Evolutionary conservation across 2,329 filamentous ascomycete species (phyloP).

Genomic region (Pyrenophora seminiperda): DNA sequence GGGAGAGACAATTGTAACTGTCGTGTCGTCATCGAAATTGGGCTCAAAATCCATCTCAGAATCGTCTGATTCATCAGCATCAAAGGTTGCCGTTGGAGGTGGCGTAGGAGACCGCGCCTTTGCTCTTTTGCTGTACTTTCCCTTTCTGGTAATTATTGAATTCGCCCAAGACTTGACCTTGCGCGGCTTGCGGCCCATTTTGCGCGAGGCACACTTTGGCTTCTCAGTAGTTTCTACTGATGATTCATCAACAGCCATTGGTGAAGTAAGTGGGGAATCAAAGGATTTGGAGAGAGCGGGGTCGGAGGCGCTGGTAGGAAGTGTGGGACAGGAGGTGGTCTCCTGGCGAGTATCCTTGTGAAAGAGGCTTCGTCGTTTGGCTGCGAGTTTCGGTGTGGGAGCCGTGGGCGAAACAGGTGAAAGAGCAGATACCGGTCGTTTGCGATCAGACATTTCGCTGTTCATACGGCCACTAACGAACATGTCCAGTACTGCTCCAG

Average conservation of each 20-base stretch:
- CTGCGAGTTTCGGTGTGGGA: slow-evolving; percentile 18
- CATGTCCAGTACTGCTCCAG: slow-evolving; percentile 69
- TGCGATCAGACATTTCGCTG: slow-evolving; percentile 33
- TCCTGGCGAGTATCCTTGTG: slow-evolving; percentile 58
- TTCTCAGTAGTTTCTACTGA: slow-evolving; percentile 53
- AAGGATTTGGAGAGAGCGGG: slow-evolving; percentile 38
- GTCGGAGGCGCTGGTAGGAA: slow-evolving; percentile 43
- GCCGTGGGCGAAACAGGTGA: slow-evolving; percentile 26
- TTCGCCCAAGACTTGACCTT: slow-evolving; percentile 78
- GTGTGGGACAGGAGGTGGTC: slow-evolving; percentile 42
- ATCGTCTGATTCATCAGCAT: slow-evolving; percentile 41
- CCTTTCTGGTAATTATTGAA: slow-evolving; percentile 68
- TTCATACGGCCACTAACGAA: slow-evolving; percentile 33
- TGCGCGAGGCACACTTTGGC: slow-evolving; percentile 53
- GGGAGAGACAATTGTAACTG: slow-evolving; percentile 49
- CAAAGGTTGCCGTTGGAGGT: slow-evolving; percentile 33
- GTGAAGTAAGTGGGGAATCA: slow-evolving; percentile 36
- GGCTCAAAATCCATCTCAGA: slow-evolving; percentile 47
- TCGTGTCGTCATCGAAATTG: slow-evolving; percentile 51
- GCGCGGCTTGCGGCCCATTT: slow-evolving; percentile 61
- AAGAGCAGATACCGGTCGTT: slow-evolving; percentile 47
- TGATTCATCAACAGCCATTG: slow-evolving; percentile 33
- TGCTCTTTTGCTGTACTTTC: slow-evolving; percentile 57
- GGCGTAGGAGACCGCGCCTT: slow-evolving; percentile 44
- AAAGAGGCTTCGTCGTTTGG: slow-evolving; percentile 48